Evolutionary conservation across 306 rosid genomes (phyloP), one percentile per base, ranked within the genome.

Genomic region (Fagus crenata): DNA sequence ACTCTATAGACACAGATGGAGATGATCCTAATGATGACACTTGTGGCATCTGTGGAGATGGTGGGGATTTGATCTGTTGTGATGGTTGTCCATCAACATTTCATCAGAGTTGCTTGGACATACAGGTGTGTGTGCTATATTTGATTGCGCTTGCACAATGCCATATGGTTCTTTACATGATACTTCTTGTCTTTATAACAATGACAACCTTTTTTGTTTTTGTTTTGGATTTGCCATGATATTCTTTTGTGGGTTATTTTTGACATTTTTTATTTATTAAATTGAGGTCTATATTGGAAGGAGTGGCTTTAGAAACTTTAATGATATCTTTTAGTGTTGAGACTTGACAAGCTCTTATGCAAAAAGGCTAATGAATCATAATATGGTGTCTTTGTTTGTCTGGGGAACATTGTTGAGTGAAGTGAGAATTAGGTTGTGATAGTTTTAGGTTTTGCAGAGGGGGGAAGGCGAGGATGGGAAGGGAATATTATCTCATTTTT

Each of bases 1-100:
- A 90, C 87, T 83, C 90, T 12, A 88, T 92, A 55, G 89, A 94
- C 70, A 76, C 56, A 13, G 96, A 90, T 32, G 96, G 97, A 49
- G 89, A 94, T 71, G 98, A 94, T 86, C 98, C 98, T 60, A 89
- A 92, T 75, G 98, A 94, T 85, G 98, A 94, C 83, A 92, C 98
- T 33, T 94, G 98, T 84, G 93, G 96, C 51, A 87, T 87, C 78
- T 94, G 98, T 85, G 98, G 90, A 78, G 98, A 94, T 80, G 98
- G 98, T 68, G 98, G 97, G 76, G 97, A 94, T 84, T 85, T 94
- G 73, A 94, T 94, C 77, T 94, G 98, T 60, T 94, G 98, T 78
- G 98, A 94, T 89, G 84, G 97, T 43, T 94, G 98, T 77, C 97
- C 98, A 43, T 94, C 98, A 71, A 94, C 98, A 12, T 94, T 94